Evolutionary conservation across 1,139 yeast genomes (phyloP).

Genomic region (Yamadazyma blattariae): DNA sequence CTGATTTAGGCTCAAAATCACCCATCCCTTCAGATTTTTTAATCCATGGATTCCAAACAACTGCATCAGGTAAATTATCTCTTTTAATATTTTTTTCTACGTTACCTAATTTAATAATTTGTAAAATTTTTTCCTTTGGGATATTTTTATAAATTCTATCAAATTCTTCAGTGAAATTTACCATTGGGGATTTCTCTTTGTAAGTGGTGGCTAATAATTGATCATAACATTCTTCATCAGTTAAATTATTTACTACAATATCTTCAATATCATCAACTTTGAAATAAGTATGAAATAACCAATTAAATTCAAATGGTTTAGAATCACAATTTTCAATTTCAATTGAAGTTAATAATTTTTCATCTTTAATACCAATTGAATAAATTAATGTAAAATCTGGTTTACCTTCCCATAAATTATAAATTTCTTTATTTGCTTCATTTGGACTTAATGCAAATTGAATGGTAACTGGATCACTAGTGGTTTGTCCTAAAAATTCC

Average conservation of each 20-base stretch:
- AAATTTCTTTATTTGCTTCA: constrained; percentile 65
- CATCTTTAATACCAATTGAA: constrained; percentile 55
- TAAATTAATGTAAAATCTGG: constrained; percentile 75
- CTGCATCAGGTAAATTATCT: constrained; percentile 75
- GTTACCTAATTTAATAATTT: constrained; percentile 64
- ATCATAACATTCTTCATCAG: constrained; percentile 70
- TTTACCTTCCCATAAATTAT: constrained; percentile 45
- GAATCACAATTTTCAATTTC: constrained; percentile 72
- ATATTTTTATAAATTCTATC: constrained; percentile 79
- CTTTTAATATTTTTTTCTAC: constrained; percentile 67
- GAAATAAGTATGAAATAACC: constrained; percentile 94
- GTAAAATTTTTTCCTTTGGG: constrained; percentile 52
- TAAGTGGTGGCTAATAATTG: constrained; percentile 65
- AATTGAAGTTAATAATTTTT: constrained; percentile 61
- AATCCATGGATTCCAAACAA: constrained; percentile 98
- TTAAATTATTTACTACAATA: constrained; percentile 71
- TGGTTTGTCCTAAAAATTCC: constrained; percentile 89
- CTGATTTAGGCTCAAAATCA: constrained; percentile 84
- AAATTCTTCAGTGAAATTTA: constrained; percentile 73
- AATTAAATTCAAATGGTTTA: constrained; percentile 75
- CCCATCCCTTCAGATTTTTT: constrained; percentile 75
- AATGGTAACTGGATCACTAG: constrained; percentile 54
- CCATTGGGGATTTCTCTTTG: constrained; percentile 67
- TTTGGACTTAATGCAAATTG: constrained; percentile 92
- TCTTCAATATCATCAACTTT: constrained; percentile 73